Conservation (phyloP, 208 protist species). For the Leishmania arabica region DNA sequence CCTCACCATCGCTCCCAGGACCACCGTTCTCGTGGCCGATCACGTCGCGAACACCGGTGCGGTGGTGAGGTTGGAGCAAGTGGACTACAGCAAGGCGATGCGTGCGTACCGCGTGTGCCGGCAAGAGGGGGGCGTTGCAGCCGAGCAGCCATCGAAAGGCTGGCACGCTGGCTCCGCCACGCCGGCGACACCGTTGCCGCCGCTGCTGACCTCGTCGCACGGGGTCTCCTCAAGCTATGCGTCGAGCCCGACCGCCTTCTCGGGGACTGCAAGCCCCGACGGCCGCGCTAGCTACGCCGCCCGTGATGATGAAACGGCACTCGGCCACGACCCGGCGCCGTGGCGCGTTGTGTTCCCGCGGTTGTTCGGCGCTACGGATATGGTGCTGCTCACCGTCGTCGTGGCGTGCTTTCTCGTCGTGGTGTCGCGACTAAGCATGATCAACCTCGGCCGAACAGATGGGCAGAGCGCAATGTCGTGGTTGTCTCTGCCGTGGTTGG, state of each 20-base stretch:
- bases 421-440: conserved; percentile 13
- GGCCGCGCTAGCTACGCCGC: not conserved
- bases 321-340: conserved; percentile 1
- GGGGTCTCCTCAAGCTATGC: not conserved
- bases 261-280: not conserved
- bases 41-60: conserved; percentile 69
- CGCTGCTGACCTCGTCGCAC: not conserved
- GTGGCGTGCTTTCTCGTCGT: conserved; percentile 31
- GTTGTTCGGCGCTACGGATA: conserved; percentile 50
- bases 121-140: conserved; percentile 18
- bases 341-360: conserved; percentile 39
- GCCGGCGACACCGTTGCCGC: not conserved
- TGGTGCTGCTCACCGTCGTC: conserved; percentile 40
- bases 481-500: conserved; percentile 11
- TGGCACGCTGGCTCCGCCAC: not conserved
- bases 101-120: conserved; percentile 70
- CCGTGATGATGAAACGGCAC: not conserved
- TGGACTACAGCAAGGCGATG: conserved; percentile 79
- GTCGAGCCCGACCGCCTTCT: not conserved
- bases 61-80: conserved; percentile 59
- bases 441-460: not conserved
- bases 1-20: conserved; percentile 20
- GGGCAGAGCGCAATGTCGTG: not conserved
- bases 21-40: conserved; percentile 34
- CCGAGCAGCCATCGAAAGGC: not conserved